Conservation (phyloP, 768 basidiomycete genomes). For the Termitomyces bulborhizus region DNA sequence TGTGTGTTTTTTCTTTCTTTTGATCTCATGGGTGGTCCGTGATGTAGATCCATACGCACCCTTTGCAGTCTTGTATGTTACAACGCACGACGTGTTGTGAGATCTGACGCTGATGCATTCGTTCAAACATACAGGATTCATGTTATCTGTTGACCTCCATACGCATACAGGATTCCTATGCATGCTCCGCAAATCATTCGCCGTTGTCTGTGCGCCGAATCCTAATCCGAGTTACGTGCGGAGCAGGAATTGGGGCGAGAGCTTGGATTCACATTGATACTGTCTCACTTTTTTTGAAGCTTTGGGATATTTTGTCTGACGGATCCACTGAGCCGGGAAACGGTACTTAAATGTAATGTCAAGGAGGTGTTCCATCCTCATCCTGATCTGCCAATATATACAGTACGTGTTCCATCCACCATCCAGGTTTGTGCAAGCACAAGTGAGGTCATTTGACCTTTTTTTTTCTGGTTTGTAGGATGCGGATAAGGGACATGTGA, state of each 20-base stretch:
- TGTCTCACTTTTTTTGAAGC: too few species aligned
- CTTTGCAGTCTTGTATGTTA: constrained; percentile 74
- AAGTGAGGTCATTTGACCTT: too few species aligned
- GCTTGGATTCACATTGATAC: too few species aligned
- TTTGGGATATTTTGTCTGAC: constrained; percentile 90
- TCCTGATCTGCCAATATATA: constrained; percentile 78
- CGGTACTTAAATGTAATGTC: constrained; percentile 59
- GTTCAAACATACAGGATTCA: too few species aligned
- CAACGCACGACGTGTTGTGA: too few species aligned
- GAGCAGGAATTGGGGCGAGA: too few species aligned
- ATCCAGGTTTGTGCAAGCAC: too few species aligned
- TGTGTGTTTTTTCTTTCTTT: not conserved
- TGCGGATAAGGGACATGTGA: constrained; percentile 80
- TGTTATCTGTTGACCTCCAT: constrained; percentile 92
- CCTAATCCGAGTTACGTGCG: constrained; percentile 66
- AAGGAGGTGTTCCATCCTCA: constrained; percentile 86
- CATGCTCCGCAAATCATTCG: constrained; percentile 89
- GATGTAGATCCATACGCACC: constrained; percentile 86
- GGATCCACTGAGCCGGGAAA: constrained; percentile 75
- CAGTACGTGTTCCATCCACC: constrained; percentile 57
- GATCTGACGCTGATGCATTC: too few species aligned
- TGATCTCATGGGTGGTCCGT: too few species aligned
- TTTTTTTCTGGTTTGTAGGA: constrained; percentile 38
- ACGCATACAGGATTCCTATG: constrained; percentile 86
- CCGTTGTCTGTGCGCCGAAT: constrained; percentile 85